phyloP scores from a whole-genome alignment of 2,329 filamentous ascomycete species.

The Anthostomella pinea region DNA sequence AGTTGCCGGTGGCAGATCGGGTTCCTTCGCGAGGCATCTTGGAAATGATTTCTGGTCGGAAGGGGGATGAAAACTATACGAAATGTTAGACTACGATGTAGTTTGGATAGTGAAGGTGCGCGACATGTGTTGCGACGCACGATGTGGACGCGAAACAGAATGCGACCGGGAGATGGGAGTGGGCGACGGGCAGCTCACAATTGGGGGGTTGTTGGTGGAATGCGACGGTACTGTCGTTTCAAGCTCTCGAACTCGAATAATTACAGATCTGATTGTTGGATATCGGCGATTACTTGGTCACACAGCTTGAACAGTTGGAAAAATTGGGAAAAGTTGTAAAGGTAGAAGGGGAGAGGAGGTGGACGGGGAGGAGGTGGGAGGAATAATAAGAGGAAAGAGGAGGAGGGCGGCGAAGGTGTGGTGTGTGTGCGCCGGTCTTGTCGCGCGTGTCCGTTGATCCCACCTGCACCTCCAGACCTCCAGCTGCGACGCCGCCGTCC shows the following conservation, averaged over 20 bases:
- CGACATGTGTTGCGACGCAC: conserved; percentile 20
- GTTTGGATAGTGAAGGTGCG: conserved; percentile 4
- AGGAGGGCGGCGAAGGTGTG: too few relatives aligned
- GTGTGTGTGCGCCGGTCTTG: too few relatives aligned
- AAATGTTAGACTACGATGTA: conserved; percentile 24
- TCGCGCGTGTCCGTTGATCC: too few relatives aligned
- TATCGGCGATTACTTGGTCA: conserved; percentile 5
- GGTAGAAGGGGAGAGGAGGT: conserved; percentile 4
- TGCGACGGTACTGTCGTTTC: conserved; percentile 11
- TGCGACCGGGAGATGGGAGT: conserved; percentile 26
- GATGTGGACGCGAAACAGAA: conserved; percentile 24
- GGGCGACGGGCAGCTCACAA: too few relatives aligned
- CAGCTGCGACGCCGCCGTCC: too few relatives aligned
- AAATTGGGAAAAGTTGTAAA: conserved; percentile 1
- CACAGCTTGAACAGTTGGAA: conserved; percentile 10
- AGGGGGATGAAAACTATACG: conserved; percentile 16
- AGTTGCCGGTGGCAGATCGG: conserved; percentile 51
- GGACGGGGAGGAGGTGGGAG: conserved; percentile 5
- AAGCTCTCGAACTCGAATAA: conserved; percentile 10
- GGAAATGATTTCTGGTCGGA: conserved; percentile 5
- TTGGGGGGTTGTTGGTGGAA: conserved; percentile 10
- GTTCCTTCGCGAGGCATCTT: conserved; percentile 50
- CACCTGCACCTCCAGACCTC: too few relatives aligned
- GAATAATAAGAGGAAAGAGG: conserved; percentile 10
- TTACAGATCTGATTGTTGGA: conserved; percentile 5